A percentile compares a stretch with the other conserved stretches of the same genome.
phyloP scores from a whole-genome alignment of 2,329 filamentous ascomycete species.

The Talaromyces sp. region DNA sequence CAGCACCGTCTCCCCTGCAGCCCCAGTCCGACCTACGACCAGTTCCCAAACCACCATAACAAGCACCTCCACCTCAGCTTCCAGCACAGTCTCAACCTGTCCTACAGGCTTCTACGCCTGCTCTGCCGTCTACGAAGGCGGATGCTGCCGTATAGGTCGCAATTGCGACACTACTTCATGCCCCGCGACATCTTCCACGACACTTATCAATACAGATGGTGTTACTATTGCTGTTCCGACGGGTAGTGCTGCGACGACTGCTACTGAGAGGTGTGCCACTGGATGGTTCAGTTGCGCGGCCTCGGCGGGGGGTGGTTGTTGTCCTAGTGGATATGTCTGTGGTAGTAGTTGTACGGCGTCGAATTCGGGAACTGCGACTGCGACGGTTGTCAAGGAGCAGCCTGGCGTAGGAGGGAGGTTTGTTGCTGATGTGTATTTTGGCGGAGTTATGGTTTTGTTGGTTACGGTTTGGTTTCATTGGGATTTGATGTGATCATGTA shows the following conservation, averaged over 20 bases:
- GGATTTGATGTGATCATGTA: background rate
- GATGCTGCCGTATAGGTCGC: slow-evolving; percentile 84
- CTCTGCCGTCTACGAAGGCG: slow-evolving; percentile 73
- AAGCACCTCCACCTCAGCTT: background rate
- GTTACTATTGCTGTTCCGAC: slow-evolving; percentile 68
- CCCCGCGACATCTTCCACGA: slow-evolving; percentile 63
- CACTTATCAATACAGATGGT: slow-evolving; percentile 63
- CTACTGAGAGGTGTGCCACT: slow-evolving; percentile 57
- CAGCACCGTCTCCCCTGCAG: slow-evolving; percentile 32
- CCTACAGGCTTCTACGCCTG: slow-evolving; percentile 93
- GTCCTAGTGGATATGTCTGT: slow-evolving; percentile 73
- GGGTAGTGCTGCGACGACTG: slow-evolving; percentile 38
- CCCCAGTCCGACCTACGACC: slow-evolving; percentile 42
- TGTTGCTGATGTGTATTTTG: slow-evolving; percentile 19
- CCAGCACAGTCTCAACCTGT: slow-evolving; percentile 54
- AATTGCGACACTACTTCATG: slow-evolving; percentile 82
- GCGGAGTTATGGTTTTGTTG: slow-evolving; percentile 6
- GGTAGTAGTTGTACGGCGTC: slow-evolving; percentile 43
- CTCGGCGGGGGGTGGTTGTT: slow-evolving; percentile 74
- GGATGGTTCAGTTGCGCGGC: slow-evolving; percentile 76
- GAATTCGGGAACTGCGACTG: slow-evolving; percentile 51
- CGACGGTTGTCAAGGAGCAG: slow-evolving; percentile 46
- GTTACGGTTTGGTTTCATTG: slow-evolving; percentile 6
- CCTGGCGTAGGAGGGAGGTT: slow-evolving; percentile 22
- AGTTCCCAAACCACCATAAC: slow-evolving; percentile 36